Evolutionary conservation across 2,329 filamentous ascomycete species (phyloP), one percentile per base, ranked within the genome.

Genomic region (Zymoseptoria tritici): DNA sequence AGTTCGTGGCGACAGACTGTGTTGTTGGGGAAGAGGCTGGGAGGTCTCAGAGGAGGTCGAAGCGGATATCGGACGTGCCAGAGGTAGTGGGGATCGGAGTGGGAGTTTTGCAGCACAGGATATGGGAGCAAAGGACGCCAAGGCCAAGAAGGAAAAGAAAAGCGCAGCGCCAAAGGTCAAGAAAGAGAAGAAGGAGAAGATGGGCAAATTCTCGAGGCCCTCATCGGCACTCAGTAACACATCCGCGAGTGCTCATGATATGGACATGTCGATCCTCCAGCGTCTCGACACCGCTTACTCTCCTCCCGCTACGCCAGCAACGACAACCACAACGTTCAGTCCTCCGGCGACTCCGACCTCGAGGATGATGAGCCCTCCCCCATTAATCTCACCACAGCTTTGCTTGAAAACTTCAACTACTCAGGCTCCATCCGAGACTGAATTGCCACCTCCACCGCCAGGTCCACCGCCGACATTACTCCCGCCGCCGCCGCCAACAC

Each of bases 1-100:
- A n/a, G 66, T 66, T n/a, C 64, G 69, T 3, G 60, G 71, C n/a
- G 66, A 68, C 51, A 63, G 56, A 9, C 56, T 73, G 3, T 72
- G 70, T 52, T 74, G 72, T 55, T 62, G 63, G 3, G 66, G 64
- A 7, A 52, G 69, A 21, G 64, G 66, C 51, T 72, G 70, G 70
- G 55, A 58, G 7, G 60, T 61, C 11, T 50, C 55, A 13, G 26
- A 55, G 26, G 57, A 54, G 54, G 13, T 22, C 22, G 42, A 49
- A 31, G 53, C 61, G 22, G 24, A 58, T 13, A 58, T 56, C 6
- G 62, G 62, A 22, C 49, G 60, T 11, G 49, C 24, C 6, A 61
- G 60, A 20, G 56, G 46, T 9, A 58, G 57, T 24, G 54, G 64
- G 29, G 54, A 58, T 8, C 52, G 49, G 26, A 59, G 59, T 22